These are phyloP conservation scores for cucumber (Cucumis sativus) DNA, from an alignment of 306 rosid species.

Conservation along the genomic window DNA sequence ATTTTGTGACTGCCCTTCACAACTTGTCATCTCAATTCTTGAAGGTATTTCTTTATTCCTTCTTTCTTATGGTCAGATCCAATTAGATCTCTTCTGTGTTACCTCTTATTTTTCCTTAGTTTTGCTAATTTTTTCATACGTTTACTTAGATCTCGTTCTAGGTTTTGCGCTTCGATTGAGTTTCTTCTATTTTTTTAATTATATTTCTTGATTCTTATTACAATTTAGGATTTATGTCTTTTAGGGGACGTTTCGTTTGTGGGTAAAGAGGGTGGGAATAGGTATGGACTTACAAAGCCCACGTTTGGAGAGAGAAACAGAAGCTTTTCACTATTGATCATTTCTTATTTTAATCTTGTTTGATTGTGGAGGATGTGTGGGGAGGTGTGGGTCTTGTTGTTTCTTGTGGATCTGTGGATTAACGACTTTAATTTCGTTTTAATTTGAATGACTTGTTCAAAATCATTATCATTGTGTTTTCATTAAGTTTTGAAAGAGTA, in stretches of 20 bases:
- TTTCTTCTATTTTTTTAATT: not conserved
- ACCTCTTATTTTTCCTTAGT: not conserved
- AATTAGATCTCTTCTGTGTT: slow-evolving; percentile 11
- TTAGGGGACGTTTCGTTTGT: not conserved
- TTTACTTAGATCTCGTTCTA: slow-evolving; percentile 5
- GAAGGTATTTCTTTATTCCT: slow-evolving; percentile 24
- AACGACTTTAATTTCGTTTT: too few species aligned
- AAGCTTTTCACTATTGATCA: too few species aligned
- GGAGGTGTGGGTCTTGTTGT: too few species aligned
- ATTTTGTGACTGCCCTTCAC: slow-evolving; percentile 79
- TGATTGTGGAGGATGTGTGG: too few species aligned
- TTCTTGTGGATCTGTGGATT: too few species aligned
- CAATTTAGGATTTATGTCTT: not conserved
- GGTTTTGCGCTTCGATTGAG: not conserved
- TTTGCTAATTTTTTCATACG: not conserved
- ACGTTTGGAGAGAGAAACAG: too few species aligned
- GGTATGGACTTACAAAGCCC: too few species aligned
- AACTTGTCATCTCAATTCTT: slow-evolving; percentile 75
- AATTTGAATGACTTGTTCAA: too few species aligned
- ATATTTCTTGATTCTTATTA: not conserved
- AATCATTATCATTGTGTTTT: too few species aligned
- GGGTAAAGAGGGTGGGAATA: too few species aligned
- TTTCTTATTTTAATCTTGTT: too few species aligned
- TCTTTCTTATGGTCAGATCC: slow-evolving; percentile 12
- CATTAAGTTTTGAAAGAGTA: too few species aligned